phyloP scores from a whole-genome alignment of 192 early-diverging fungal species.

The Gaertneriomyces semiglobifer region DNA sequence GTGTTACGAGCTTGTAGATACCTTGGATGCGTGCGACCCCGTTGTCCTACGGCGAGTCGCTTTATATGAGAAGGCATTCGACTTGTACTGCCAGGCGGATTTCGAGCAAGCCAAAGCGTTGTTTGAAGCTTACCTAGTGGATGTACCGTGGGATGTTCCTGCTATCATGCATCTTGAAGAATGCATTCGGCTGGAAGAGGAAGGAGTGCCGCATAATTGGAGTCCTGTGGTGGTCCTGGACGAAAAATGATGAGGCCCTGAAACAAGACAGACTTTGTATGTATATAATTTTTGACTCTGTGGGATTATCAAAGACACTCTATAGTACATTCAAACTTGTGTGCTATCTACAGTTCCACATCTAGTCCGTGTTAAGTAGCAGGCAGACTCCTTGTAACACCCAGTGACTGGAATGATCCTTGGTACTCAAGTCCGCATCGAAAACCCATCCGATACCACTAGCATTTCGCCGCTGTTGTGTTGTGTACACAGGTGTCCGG shows the following conservation, averaged over 20 bases:
- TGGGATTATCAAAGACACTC: too few species aligned
- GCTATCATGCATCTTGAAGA: slow-evolving; percentile 29
- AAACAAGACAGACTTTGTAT: too few species aligned
- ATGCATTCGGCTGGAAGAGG: slow-evolving; percentile 28
- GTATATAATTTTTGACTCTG: too few species aligned
- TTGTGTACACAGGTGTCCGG: slow-evolving; percentile 63
- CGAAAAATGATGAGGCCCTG: slow-evolving; percentile 21
- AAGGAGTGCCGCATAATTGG: slow-evolving; percentile 30
- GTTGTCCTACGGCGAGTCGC: slow-evolving; percentile 15
- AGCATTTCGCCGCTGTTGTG: slow-evolving; percentile 57
- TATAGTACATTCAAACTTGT: too few species aligned
- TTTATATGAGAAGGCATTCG: slow-evolving; percentile 31
- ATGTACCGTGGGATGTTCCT: slow-evolving; percentile 26
- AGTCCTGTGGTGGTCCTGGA: slow-evolving; percentile 30
- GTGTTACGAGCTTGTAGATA: slow-evolving; percentile 25
- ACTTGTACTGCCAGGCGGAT: slow-evolving; percentile 26
- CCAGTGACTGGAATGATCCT: slow-evolving; percentile 58
- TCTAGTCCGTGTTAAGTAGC: slow-evolving; percentile 53
- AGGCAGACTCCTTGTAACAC: slow-evolving; percentile 58
- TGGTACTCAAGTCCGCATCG: slow-evolving; percentile 58
- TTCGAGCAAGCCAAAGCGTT: slow-evolving; percentile 22
- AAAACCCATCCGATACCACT: slow-evolving; percentile 64
- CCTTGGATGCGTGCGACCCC: slow-evolving; percentile 19
- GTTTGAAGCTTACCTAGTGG: slow-evolving; percentile 26
- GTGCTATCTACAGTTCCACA: too few species aligned